Percentiles rank a stretch among this genome's conserved stretches.
These are phyloP conservation scores for Berkeleyomyces basicola DNA, from an alignment of 2,329 filamentous ascomycete genomes.

Conservation along the genomic window DNA sequence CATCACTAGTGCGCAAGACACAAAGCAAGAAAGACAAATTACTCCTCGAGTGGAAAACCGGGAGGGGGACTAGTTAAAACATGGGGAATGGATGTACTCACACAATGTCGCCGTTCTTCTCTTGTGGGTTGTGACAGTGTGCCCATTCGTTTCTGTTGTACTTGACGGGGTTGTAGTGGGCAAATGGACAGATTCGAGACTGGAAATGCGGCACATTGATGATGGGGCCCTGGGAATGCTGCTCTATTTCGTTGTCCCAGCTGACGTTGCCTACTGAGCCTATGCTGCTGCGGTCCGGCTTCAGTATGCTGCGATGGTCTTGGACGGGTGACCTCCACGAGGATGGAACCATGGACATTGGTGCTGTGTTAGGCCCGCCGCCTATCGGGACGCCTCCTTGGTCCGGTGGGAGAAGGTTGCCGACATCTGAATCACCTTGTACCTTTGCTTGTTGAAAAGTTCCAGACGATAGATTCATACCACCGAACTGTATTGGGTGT, in stretches of 20 bases:
- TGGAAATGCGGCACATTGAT: neutral
- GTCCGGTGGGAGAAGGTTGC: neutral
- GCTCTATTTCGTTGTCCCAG: slow-evolving; percentile 6
- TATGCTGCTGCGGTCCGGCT: neutral
- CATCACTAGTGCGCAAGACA: neutral
- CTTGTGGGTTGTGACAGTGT: slow-evolving; percentile 11
- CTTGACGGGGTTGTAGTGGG: slow-evolving; percentile 8
- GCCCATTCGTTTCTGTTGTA: slow-evolving; percentile 10
- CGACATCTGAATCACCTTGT: neutral
- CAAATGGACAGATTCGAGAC: slow-evolving; percentile 12
- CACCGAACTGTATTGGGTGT: neutral
- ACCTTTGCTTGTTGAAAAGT: slow-evolving; percentile 1
- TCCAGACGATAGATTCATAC: neutral
- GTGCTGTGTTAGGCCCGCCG: neutral
- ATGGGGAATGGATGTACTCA: slow-evolving; percentile 3
- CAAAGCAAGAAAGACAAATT: neutral
- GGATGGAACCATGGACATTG: neutral
- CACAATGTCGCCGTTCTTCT: slow-evolving; percentile 14
- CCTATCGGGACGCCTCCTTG: neutral
- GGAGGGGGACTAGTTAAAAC: neutral
- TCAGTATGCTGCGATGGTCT: neutral
- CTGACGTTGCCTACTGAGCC: slow-evolving; percentile 1
- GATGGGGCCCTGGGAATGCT: neutral
- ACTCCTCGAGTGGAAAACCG: neutral
- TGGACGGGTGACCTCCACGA: neutral